Evolutionary conservation across 2,329 filamentous ascomycete genomes (phyloP).

Genomic region (Tympanopsis confertula): DNA sequence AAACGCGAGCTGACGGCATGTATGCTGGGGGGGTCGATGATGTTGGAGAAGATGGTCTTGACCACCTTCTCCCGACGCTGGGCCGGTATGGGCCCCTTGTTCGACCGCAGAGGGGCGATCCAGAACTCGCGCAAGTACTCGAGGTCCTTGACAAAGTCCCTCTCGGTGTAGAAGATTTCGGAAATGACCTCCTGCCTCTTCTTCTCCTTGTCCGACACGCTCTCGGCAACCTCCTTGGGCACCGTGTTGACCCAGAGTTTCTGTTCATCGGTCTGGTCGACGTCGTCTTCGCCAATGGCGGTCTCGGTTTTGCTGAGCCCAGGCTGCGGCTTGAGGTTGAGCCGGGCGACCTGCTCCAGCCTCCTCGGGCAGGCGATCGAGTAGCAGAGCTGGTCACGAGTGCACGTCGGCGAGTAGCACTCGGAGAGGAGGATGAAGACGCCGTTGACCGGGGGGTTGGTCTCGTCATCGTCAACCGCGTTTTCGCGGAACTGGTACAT

Average conservation of each 20-base stretch:
- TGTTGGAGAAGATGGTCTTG: conserved; percentile 88
- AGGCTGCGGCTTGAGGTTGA: conserved; percentile 78
- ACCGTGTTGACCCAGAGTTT: conserved; percentile 99
- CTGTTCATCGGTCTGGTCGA: conserved; percentile 78
- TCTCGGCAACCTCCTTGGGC: conserved; percentile 84
- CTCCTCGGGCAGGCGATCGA: conserved; percentile 92
- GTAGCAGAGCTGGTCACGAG: conserved; percentile 87
- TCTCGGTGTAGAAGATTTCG: conserved; percentile 95
- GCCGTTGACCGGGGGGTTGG: conserved; percentile 67
- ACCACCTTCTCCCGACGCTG: conserved; percentile 82
- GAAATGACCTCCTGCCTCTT: conserved; percentile 97
- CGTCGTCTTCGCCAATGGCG: conserved; percentile 60
- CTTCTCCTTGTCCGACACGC: conserved; percentile 81
- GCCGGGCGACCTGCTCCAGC: conserved; percentile 83
- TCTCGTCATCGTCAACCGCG: conserved; percentile 71
- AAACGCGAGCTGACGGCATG: conserved; percentile 83
- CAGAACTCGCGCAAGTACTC: conserved; percentile 97
- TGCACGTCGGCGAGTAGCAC: conserved; percentile 96
- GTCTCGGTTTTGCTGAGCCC: conserved; percentile 61
- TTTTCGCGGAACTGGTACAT: conserved; percentile 96
- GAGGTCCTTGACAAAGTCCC: conserved; percentile 96
- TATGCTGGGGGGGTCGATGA: conserved; percentile 70
- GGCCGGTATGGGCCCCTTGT: conserved; percentile 77
- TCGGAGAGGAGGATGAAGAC: conserved; percentile 94
- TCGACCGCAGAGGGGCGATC: conserved; percentile 81